These are phyloP conservation scores for Leishmania turanica DNA, from an alignment of 208 protist genomes.

Conservation along the genomic window DNA sequence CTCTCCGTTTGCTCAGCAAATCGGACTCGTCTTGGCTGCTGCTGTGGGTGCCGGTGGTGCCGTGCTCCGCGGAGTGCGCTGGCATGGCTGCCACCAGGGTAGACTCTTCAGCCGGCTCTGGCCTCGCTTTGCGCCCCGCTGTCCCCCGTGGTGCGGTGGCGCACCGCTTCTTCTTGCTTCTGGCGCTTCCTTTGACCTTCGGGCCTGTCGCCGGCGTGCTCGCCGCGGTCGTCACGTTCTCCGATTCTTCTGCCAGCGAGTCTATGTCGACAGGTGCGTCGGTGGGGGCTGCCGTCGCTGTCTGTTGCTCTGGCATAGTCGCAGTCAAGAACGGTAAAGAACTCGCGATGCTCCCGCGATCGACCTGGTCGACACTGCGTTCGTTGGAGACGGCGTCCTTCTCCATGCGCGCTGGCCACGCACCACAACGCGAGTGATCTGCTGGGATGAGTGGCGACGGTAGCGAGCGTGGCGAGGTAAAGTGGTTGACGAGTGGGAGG, in stretches of 20 bases:
- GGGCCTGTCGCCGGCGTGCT: neutral
- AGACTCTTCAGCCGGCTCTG: neutral
- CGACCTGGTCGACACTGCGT: neutral
- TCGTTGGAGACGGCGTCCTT: neutral
- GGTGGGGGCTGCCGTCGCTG: too few species aligned
- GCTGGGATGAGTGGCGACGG: neutral
- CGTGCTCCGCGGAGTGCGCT: neutral
- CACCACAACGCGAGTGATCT: neutral
- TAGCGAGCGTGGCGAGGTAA: neutral
- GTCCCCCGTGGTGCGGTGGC: neutral
- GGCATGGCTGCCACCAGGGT: neutral
- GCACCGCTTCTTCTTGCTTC: neutral
- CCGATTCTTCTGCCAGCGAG: neutral
- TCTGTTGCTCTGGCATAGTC: neutral
- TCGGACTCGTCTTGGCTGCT: neutral
- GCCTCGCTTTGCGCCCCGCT: neutral
- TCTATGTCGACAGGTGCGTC: neutral
- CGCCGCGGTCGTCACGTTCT: neutral
- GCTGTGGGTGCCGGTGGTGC: neutral
- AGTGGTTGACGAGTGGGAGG: neutral
- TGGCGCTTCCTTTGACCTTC: neutral
- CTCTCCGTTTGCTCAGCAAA: neutral
- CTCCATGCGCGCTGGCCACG: neutral
- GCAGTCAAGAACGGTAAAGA: neutral
- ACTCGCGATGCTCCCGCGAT: neutral